These are phyloP conservation scores for Penicillium sp. DNA, from an alignment of 2,329 filamentous ascomycete species.

Conservation along the genomic window DNA sequence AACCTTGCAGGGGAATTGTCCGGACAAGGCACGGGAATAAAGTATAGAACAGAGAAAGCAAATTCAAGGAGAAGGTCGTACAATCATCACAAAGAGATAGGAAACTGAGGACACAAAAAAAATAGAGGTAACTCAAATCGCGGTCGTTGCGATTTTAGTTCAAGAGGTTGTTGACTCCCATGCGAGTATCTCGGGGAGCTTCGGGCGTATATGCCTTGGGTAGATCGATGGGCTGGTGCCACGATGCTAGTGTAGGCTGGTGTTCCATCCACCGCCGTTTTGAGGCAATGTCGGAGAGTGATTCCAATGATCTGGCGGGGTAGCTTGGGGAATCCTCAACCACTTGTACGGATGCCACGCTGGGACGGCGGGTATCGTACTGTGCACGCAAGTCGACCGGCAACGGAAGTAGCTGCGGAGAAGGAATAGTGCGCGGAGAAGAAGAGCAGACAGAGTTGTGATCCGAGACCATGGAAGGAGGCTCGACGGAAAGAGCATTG, in stretches of 20 bases:
- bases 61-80: slow-evolving; percentile 18
- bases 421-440: slow-evolving; percentile 52
- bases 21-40: slow-evolving; percentile 16
- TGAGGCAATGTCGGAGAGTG: slow-evolving; percentile 26
- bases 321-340: slow-evolving; percentile 28
- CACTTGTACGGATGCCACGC: slow-evolving; percentile 24
- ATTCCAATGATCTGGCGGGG: slow-evolving; percentile 21
- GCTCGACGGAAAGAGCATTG: slow-evolving; percentile 57
- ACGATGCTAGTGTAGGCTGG: slow-evolving; percentile 26
- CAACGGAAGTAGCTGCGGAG: slow-evolving; percentile 41
- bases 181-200: slow-evolving; percentile 38
- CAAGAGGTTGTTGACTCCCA: slow-evolving; percentile 40
- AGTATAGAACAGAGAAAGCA: slow-evolving; percentile 14
- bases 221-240: slow-evolving; percentile 29
- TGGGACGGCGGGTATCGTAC: slow-evolving; percentile 36
- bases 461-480: slow-evolving; percentile 72
- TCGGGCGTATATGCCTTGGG: slow-evolving; percentile 24
- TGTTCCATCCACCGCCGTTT: slow-evolving; percentile 32
- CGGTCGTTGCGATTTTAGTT: slow-evolving; percentile 28
- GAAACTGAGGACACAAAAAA: background rate
- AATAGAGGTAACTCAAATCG: background rate
- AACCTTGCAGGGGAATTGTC: slow-evolving; percentile 5
- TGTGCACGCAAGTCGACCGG: slow-evolving; percentile 47
- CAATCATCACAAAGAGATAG: slow-evolving; percentile 21
- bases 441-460: slow-evolving; percentile 62